phyloP scores from a whole-genome alignment of 768 basidiomycete species.

The Naganishia antarctica region DNA sequence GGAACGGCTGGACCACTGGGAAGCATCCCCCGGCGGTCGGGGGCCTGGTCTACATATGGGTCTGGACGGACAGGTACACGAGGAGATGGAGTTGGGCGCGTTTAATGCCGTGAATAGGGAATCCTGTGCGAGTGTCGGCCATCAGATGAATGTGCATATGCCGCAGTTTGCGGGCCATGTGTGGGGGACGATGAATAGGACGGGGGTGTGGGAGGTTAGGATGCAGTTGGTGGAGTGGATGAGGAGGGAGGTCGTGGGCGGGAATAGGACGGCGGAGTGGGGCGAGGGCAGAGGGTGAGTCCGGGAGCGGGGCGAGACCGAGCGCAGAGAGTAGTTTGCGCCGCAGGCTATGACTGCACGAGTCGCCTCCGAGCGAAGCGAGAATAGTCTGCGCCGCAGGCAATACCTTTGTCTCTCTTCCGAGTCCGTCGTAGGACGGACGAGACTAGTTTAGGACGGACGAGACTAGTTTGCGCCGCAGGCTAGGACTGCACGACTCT shows the following conservation, averaged over 20 bases:
- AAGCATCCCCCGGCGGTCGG: slow-evolving; percentile 47
- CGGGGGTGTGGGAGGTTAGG: slow-evolving; percentile 36
- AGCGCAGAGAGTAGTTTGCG: too few relatives aligned
- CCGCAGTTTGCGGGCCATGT: slow-evolving; percentile 38
- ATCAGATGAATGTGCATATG: slow-evolving; percentile 28
- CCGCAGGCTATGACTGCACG: too few relatives aligned
- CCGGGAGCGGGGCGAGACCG: too few relatives aligned
- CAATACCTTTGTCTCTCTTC: too few relatives aligned
- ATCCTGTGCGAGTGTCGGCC: slow-evolving; percentile 33
- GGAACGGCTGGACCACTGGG: slow-evolving; percentile 47
- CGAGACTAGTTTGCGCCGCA: too few relatives aligned
- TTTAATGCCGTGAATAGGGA: slow-evolving; percentile 49
- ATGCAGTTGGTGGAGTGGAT: slow-evolving; percentile 43
- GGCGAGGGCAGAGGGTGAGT: slow-evolving; percentile 35
- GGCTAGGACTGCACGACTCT: too few relatives aligned
- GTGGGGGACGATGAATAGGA: slow-evolving; percentile 45
- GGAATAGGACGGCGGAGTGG: slow-evolving; percentile 30
- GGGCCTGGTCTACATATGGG: slow-evolving; percentile 29
- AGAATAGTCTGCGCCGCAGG: too few relatives aligned
- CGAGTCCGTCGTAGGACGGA: too few relatives aligned
- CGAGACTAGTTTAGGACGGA: too few relatives aligned
- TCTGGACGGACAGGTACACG: slow-evolving; percentile 32
- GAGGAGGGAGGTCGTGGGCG: slow-evolving; percentile 32
- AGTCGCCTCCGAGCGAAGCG: too few relatives aligned
- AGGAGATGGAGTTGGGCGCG: slow-evolving; percentile 44